Conservation (phyloP, 805 yeast genomes). For the Myxozyma nipponensis region DNA sequence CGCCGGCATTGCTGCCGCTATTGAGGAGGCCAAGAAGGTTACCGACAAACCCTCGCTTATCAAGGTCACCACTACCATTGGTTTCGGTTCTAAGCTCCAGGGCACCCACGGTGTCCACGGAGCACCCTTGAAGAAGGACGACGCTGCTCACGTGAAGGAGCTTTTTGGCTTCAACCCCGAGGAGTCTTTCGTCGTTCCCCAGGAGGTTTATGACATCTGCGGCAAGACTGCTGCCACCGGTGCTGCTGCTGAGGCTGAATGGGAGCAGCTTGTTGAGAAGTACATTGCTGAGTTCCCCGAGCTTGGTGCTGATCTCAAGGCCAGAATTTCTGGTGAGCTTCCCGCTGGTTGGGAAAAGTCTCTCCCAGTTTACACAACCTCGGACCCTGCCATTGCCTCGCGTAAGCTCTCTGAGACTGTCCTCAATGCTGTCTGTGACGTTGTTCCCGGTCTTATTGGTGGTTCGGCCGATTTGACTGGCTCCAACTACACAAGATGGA, state of each 20-base stretch:
- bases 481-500: slow-evolving; percentile 89
- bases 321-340: slow-evolving; percentile 73
- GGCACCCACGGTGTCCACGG: slow-evolving; percentile 96
- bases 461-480: slow-evolving; percentile 99
- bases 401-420: slow-evolving; percentile 89
- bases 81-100: slow-evolving; percentile 79
- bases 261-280: slow-evolving; percentile 61
- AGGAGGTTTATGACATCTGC: slow-evolving; percentile 75
- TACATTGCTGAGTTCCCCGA: slow-evolving; percentile 71
- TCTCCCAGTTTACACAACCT: slow-evolving; percentile 75
- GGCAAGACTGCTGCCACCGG: slow-evolving; percentile 54
- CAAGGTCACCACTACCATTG: slow-evolving; percentile 85
- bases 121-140: slow-evolving; percentile 91
- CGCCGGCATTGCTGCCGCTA: slow-evolving; percentile 64
- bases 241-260: slow-evolving; percentile 63
- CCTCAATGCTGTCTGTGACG: slow-evolving; percentile 56
- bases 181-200: slow-evolving; percentile 71
- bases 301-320: slow-evolving; percentile 68
- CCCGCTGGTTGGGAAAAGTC: slow-evolving; percentile 77
- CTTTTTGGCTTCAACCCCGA: slow-evolving; percentile 86
- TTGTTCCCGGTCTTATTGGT: slow-evolving; percentile 85
- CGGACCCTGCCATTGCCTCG: slow-evolving; percentile 82
- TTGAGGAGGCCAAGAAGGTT: slow-evolving; percentile 74
- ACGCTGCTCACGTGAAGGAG: slow-evolving; percentile 77
- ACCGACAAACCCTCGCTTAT: slow-evolving; percentile 84